A percentile compares a stretch with the other conserved stretches of the same genome.
phyloP scores from a whole-genome alignment of 352 stramenopile species.

The Blastocystis sp. region DNA sequence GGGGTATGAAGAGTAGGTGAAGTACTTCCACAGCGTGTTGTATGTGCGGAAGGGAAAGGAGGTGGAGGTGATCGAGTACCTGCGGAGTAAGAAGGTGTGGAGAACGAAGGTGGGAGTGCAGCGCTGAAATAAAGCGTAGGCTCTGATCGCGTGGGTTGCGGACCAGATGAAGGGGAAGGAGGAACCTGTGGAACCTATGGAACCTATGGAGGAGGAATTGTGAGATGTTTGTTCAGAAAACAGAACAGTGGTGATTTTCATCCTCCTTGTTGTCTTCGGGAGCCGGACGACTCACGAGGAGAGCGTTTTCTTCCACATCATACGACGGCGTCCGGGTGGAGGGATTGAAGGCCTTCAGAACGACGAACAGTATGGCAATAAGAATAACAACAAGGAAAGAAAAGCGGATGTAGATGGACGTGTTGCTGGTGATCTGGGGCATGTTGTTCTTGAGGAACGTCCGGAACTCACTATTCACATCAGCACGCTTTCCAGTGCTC shows the following conservation, averaged over 20 bases:
- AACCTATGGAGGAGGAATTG: slow-evolving; percentile 31
- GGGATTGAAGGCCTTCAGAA: slow-evolving; percentile 26
- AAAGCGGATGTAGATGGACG: slow-evolving; percentile 1
- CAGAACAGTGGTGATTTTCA: not conserved
- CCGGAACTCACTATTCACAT: slow-evolving; percentile 6
- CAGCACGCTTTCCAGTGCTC: not conserved
- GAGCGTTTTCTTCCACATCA: slow-evolving; percentile 56
- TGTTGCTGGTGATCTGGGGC: not conserved
- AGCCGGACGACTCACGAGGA: slow-evolving; percentile 2
- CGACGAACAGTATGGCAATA: slow-evolving; percentile 20
- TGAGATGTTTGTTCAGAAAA: slow-evolving; percentile 51
- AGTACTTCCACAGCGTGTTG: slow-evolving; percentile 17
- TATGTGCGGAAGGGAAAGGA: slow-evolving; percentile 46
- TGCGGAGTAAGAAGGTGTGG: slow-evolving; percentile 15
- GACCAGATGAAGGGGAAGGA: not conserved
- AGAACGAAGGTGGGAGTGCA: slow-evolving; percentile 4
- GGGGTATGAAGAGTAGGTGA: not conserved
- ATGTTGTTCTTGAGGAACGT: slow-evolving; percentile 22
- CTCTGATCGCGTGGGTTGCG: not conserved
- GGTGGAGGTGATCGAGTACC: slow-evolving; percentile 34
- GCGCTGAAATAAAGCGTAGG: not conserved
- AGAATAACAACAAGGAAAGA: slow-evolving; percentile 44
- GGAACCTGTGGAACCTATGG: not conserved
- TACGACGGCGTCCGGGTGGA: not conserved
- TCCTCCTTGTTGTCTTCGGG: not conserved